phyloP scores from a whole-genome alignment of 2,329 filamentous ascomycete species.

The Beauveria scarabaeidicola region DNA sequence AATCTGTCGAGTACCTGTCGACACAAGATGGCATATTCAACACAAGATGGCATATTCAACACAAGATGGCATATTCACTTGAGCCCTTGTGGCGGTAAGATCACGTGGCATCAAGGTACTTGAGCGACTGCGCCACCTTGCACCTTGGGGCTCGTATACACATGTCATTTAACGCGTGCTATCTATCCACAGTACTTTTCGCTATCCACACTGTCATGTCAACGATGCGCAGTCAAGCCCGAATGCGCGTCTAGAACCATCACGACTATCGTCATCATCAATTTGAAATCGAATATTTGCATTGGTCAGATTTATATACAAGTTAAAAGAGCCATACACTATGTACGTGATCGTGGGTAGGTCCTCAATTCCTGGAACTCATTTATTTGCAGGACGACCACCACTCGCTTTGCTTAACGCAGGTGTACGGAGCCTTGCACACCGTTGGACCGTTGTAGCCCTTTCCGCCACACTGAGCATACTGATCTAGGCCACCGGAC shows the following conservation, averaged over 20 bases:
- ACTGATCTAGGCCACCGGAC: constrained; percentile 15
- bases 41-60: too few relatives aligned
- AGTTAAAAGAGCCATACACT: background rate
- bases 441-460: constrained; percentile 17
- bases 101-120: background rate
- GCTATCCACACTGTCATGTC: background rate
- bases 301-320: constrained; percentile 1
- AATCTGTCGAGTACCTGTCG: too few relatives aligned
- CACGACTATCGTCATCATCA: background rate
- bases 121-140: background rate
- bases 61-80: too few relatives aligned
- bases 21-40: too few relatives aligned
- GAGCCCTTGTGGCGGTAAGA: background rate
- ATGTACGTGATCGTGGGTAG: background rate
- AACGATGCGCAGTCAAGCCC: background rate
- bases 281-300: background rate
- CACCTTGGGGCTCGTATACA: too few relatives aligned
- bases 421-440: constrained; percentile 18
- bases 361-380: background rate
- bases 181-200: too few relatives aligned
- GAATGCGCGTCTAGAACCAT: background rate
- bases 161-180: too few relatives aligned
- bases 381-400: constrained; percentile 16
- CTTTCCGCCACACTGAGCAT: constrained; percentile 19
- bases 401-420: constrained; percentile 15